Conservation (phyloP, 2,329 filamentous ascomycete genomes). For the Colletotrichum liriopes region DNA sequence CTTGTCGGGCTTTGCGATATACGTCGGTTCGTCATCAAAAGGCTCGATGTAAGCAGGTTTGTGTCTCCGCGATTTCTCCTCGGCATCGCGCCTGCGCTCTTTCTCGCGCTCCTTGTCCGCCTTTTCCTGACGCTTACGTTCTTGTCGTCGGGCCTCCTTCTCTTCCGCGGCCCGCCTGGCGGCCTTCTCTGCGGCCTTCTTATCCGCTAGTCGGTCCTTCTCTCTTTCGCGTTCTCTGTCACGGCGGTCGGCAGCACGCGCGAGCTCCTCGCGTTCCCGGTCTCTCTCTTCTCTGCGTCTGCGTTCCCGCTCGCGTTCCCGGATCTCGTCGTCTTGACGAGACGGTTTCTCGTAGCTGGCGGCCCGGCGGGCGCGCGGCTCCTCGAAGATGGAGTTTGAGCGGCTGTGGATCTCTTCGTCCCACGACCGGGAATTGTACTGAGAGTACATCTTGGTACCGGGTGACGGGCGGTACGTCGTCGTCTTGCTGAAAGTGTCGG, state of each 20-base stretch:
- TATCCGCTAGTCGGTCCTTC: slow-evolving; percentile 11
- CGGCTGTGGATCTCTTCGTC: slow-evolving; percentile 62
- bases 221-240: slow-evolving; percentile 43
- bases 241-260: slow-evolving; percentile 3
- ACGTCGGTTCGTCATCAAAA: slow-evolving; percentile 50
- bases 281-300: slow-evolving; percentile 41
- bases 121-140: slow-evolving; percentile 56
- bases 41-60: slow-evolving; percentile 53
- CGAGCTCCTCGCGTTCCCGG: slow-evolving; percentile 43
- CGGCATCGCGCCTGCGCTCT: slow-evolving; percentile 55
- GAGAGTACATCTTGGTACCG: slow-evolving; percentile 54
- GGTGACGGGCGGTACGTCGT: slow-evolving; percentile 50
- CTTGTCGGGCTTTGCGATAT: slow-evolving; percentile 51
- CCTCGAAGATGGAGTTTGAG: slow-evolving; percentile 60
- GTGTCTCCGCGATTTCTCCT: slow-evolving; percentile 53
- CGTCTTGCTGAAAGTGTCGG: slow-evolving; percentile 57
- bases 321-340: slow-evolving; percentile 59
- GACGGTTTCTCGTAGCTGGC: slow-evolving; percentile 64
- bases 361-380: slow-evolving; percentile 60
- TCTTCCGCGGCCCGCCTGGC: slow-evolving; percentile 42
- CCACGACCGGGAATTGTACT: slow-evolving; percentile 59
- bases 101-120: slow-evolving; percentile 51
- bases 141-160: slow-evolving; percentile 52
- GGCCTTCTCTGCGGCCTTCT: slow-evolving; percentile 47
- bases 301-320: slow-evolving; percentile 54